phyloP scores from a whole-genome alignment of 139 green algal genomes.

The Auxenochlorella protothecoides region DNA sequence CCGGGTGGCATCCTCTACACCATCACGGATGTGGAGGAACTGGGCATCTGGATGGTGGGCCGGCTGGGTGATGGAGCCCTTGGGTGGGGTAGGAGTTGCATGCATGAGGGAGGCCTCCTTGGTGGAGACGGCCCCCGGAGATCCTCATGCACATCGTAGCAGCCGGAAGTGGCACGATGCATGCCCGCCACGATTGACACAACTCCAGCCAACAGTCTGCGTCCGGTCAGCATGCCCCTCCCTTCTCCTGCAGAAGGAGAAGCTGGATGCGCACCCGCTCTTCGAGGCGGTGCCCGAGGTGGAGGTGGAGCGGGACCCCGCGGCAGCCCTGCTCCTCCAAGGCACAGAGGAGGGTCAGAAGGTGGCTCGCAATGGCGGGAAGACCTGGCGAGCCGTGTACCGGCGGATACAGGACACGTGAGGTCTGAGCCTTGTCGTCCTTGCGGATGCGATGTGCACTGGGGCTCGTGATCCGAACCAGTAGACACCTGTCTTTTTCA shows the following conservation, averaged over 20 bases:
- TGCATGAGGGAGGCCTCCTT: too few relatives aligned
- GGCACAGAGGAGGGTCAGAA: constrained; percentile 85
- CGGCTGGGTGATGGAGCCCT: neutral
- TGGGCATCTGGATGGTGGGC: constrained; percentile 70
- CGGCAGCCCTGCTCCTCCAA: constrained; percentile 49
- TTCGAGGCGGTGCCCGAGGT: constrained; percentile 72
- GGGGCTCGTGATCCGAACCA: too few relatives aligned
- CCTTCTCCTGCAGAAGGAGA: constrained; percentile 19
- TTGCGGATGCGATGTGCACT: too few relatives aligned
- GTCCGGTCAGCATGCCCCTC: too few relatives aligned
- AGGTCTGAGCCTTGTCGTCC: too few relatives aligned
- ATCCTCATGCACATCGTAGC: too few relatives aligned
- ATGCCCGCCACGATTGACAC: too few relatives aligned
- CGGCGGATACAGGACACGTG: constrained; percentile 14
- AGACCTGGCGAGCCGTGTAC: constrained; percentile 55
- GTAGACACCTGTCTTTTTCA: too few relatives aligned
- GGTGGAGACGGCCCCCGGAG: too few relatives aligned
- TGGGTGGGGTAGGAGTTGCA: neutral
- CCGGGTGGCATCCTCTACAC: constrained; percentile 81
- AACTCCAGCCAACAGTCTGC: neutral
- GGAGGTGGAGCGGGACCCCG: constrained; percentile 70
- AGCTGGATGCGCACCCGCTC: constrained; percentile 73
- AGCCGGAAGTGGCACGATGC: too few relatives aligned
- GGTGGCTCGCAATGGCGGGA: constrained; percentile 70
- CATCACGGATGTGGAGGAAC: constrained; percentile 83